phyloP scores from a whole-genome alignment of 441 rosid species.

The Adansonia madagascariensis region DNA sequence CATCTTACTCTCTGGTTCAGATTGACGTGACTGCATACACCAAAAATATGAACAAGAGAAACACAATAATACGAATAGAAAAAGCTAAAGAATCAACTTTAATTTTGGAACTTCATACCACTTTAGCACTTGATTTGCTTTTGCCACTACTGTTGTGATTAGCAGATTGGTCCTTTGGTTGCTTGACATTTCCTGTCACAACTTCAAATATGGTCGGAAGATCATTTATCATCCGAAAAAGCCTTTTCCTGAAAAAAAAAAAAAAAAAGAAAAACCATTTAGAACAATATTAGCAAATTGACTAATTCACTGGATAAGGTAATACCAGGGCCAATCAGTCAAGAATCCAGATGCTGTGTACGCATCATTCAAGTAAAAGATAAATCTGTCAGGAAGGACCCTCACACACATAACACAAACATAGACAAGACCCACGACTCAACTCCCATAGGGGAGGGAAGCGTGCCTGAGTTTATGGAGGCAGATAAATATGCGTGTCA shows the following conservation, averaged over 20 bases:
- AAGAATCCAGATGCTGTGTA: not conserved
- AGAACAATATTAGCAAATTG: not conserved
- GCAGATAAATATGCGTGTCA: not conserved
- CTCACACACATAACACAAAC: not conserved
- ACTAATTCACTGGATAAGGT: not conserved
- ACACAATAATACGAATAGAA: not conserved
- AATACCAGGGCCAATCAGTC: not conserved
- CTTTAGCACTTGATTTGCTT: conserved; percentile 75
- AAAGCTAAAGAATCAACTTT: not conserved
- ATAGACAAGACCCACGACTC: not conserved
- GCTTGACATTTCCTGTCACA: conserved; percentile 74
- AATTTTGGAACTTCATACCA: conserved; percentile 36
- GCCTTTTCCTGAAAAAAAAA: conserved; percentile 69
- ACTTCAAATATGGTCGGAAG: conserved; percentile 82
- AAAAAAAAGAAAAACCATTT: conserved; percentile 3
- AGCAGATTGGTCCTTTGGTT: conserved; percentile 66
- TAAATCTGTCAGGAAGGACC: not conserved
- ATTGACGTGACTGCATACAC: conserved; percentile 48
- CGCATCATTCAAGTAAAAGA: not conserved
- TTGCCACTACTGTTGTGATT: conserved; percentile 57
- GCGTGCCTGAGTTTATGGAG: not conserved
- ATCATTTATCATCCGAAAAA: conserved; percentile 88
- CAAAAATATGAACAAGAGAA: not conserved
- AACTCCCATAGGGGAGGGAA: not conserved
- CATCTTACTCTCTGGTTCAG: conserved; percentile 52